A percentile compares a stretch with the other conserved stretches of the same genome.
These are phyloP conservation scores for Rubia occidens DNA, from an alignment of 305 asterid species.

Conservation along the genomic window DNA sequence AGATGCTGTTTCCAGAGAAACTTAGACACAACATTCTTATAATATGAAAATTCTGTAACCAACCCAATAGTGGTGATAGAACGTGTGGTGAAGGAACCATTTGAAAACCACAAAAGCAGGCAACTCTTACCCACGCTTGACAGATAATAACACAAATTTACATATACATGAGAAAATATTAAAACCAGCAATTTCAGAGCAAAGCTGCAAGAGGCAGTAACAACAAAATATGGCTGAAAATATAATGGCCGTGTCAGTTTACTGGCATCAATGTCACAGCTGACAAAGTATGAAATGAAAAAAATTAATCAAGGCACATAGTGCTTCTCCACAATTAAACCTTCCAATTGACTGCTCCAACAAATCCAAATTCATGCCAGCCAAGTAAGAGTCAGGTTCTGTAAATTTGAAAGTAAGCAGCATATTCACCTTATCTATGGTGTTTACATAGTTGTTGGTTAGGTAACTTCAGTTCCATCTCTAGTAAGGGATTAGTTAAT, in stretches of 20 bases:
- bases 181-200: neutral
- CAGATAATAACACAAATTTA: slow-evolving; percentile 18
- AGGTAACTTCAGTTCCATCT: neutral
- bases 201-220: neutral
- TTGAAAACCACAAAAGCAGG: slow-evolving; percentile 94
- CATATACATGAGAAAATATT: neutral
- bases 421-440: neutral
- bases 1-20: slow-evolving; percentile 10
- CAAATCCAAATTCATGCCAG: neutral
- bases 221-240: neutral
- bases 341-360: neutral
- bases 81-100: slow-evolving; percentile 97
- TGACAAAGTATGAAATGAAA: neutral
- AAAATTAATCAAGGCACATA: neutral
- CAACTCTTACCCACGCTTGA: slow-evolving; percentile 99
- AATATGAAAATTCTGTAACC: slow-evolving; percentile 19
- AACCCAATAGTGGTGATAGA: slow-evolving; percentile 92
- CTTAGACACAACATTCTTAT: slow-evolving; percentile 10
- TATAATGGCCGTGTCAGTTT: neutral
- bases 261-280: neutral
- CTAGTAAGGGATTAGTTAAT: neutral
- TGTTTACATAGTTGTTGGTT: neutral
- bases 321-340: neutral
- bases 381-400: neutral
- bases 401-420: neutral